phyloP scores from a whole-genome alignment of 169 alveolate species.

The Plasmodium gonderi region DNA sequence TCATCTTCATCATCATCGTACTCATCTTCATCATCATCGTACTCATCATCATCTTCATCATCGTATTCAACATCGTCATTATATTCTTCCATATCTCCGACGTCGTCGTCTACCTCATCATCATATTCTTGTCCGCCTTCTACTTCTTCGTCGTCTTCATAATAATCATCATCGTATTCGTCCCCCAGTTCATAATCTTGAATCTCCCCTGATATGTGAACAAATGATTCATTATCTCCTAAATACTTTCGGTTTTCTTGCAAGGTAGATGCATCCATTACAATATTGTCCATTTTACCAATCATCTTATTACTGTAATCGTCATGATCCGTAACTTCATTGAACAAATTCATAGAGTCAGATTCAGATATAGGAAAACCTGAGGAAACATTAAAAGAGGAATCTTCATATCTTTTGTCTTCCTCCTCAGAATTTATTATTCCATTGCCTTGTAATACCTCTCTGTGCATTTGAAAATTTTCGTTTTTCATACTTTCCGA shows the following conservation, averaged over 20 bases:
- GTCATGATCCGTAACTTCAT: neutral
- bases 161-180: neutral
- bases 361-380: neutral
- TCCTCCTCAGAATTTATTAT: neutral
- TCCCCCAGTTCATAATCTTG: conserved; percentile 1
- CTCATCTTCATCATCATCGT: neutral
- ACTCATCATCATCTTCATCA: neutral
- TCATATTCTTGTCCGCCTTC: neutral
- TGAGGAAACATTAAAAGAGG: neutral
- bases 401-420: neutral
- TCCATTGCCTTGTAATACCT: neutral
- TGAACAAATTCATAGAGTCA: neutral
- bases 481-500: neutral
- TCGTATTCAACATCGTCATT: neutral
- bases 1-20: neutral
- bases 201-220: neutral
- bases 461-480: neutral
- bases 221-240: conserved; percentile 5
- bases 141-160: neutral
- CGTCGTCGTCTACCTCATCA: neutral
- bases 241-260: neutral
- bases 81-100: neutral
- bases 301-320: neutral
- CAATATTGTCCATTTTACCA: neutral
- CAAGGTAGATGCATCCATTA: neutral